These are phyloP conservation scores for Boletellus emodensis DNA, from an alignment of 768 basidiomycete genomes.

Conservation along the genomic window DNA sequence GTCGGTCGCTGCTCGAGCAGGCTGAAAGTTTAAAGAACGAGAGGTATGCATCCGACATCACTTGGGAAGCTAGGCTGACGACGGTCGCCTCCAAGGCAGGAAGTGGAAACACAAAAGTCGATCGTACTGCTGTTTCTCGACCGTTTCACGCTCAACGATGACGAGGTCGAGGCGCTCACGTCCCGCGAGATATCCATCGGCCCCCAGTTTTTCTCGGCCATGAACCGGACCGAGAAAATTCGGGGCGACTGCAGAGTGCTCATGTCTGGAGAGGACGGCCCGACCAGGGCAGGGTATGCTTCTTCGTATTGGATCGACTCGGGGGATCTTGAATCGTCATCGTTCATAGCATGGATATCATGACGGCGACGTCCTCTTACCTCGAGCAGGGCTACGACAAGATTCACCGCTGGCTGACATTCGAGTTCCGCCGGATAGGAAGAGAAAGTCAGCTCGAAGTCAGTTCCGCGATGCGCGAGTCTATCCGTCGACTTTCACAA, in stretches of 20 bases:
- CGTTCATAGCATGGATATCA: slow-evolving; percentile 72
- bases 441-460: slow-evolving; percentile 75
- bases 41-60: slow-evolving; percentile 42
- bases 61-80: background rate
- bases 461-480: slow-evolving; percentile 58
- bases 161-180: slow-evolving; percentile 69
- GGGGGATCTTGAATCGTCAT: background rate
- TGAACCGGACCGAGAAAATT: slow-evolving; percentile 84
- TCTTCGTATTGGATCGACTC: background rate
- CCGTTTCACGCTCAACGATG: slow-evolving; percentile 77
- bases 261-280: slow-evolving; percentile 79
- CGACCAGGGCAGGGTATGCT: slow-evolving; percentile 69
- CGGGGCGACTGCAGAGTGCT: slow-evolving; percentile 81
- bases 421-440: slow-evolving; percentile 79
- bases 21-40: slow-evolving; percentile 74
- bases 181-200: slow-evolving; percentile 79
- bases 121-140: slow-evolving; percentile 77
- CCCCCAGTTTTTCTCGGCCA: slow-evolving; percentile 70
- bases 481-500: slow-evolving; percentile 66
- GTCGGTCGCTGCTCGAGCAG: slow-evolving; percentile 74
- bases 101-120: slow-evolving; percentile 64
- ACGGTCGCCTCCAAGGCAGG: slow-evolving; percentile 43
- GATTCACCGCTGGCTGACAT: slow-evolving; percentile 77
- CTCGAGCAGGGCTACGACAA: slow-evolving; percentile 91
- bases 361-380: slow-evolving; percentile 73